These are phyloP conservation scores for Ogataea methanolica DNA, from an alignment of 805 yeast species.

Conservation along the genomic window DNA sequence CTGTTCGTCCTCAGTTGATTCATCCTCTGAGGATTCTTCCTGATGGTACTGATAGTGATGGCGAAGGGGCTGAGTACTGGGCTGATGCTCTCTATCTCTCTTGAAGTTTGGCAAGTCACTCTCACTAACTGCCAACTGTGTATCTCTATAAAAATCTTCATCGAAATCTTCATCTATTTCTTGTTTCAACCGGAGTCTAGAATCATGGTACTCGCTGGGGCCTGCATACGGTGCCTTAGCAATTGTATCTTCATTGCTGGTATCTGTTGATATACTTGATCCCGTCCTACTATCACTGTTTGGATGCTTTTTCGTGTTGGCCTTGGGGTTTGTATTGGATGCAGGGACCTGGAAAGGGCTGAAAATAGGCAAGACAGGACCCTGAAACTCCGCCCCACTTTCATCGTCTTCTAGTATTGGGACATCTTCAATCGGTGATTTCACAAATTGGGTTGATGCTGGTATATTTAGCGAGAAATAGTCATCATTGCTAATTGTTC, in stretches of 20 bases:
- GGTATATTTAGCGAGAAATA: slow-evolving; percentile 4
- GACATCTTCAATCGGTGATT: slow-evolving; percentile 17
- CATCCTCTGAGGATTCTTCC: slow-evolving; percentile 8
- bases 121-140: slow-evolving; percentile 5
- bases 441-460: slow-evolving; percentile 2
- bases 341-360: neutral
- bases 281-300: neutral
- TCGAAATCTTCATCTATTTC: slow-evolving; percentile 31
- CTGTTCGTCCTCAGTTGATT: slow-evolving; percentile 4
- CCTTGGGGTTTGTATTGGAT: neutral
- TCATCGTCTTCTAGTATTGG: slow-evolving; percentile 31
- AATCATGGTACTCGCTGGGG: neutral
- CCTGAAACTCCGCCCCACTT: slow-evolving; percentile 17
- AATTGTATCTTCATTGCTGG: no score
- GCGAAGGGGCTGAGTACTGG: neutral
- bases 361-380: slow-evolving; percentile 26
- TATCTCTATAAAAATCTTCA: slow-evolving; percentile 24
- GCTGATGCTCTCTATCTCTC: neutral
- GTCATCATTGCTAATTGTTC: neutral
- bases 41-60: neutral
- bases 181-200: slow-evolving; percentile 6
- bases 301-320: neutral
- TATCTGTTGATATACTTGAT: neutral
- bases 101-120: no score
- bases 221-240: neutral